These are phyloP conservation scores for Fusarium chlamydosporum DNA, from an alignment of 2,329 filamentous ascomycete genomes.

Conservation along the genomic window DNA sequence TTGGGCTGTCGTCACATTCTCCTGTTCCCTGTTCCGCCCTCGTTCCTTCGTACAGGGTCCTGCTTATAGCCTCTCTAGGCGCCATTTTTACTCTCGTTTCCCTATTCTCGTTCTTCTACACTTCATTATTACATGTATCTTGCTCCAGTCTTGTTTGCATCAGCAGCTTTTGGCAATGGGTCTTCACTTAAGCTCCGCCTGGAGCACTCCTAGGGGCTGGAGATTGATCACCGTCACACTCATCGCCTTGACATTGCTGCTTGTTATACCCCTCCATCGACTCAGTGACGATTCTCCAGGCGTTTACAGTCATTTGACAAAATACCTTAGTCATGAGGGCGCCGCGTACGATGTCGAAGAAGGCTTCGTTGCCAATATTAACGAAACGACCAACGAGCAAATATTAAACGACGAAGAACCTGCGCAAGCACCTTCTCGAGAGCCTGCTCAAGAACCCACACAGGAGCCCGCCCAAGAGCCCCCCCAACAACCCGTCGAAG, in stretches of 20 bases:
- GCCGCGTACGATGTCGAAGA: constrained; percentile 56
- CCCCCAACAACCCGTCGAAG: constrained; percentile 8
- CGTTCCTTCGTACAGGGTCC: constrained; percentile 11
- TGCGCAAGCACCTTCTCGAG: constrained; percentile 8
- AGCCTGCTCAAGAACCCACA: not conserved
- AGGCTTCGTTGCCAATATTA: constrained; percentile 51
- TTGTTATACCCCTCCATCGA: constrained; percentile 53
- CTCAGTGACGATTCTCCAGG: constrained; percentile 50
- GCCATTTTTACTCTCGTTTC: constrained; percentile 22
- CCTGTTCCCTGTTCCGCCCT: constrained; percentile 22
- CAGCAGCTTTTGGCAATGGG: constrained; percentile 39
- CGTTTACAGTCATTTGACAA: constrained; percentile 52
- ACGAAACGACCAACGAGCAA: constrained; percentile 50
- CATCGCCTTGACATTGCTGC: constrained; percentile 49
- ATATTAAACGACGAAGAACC: constrained; percentile 26
- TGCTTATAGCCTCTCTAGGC: constrained; percentile 15
- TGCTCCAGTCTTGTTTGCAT: constrained; percentile 18
- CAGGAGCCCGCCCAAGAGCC: not conserved
- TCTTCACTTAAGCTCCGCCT: constrained; percentile 46
- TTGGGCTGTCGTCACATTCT: constrained; percentile 35
- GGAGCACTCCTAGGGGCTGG: constrained; percentile 51
- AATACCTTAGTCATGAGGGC: constrained; percentile 51
- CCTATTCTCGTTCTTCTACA: not conserved
- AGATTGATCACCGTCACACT: constrained; percentile 50
- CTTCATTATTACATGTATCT: constrained; percentile 14